These are phyloP conservation scores for Tricholoma matsutake DNA, from an alignment of 768 basidiomycete genomes.

Conservation along the genomic window DNA sequence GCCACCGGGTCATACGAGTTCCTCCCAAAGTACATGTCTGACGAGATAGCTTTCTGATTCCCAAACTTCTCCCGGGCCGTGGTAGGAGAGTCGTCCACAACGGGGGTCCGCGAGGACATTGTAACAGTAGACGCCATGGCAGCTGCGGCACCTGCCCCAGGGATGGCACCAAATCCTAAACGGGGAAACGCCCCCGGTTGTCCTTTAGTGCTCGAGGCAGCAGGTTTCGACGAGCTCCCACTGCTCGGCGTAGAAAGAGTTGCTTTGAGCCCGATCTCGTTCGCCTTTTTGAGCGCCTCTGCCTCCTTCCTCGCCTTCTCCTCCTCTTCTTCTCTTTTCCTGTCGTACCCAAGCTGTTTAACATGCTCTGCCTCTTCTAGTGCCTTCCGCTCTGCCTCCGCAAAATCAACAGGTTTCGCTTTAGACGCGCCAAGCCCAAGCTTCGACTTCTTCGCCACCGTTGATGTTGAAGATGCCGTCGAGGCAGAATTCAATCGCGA, in stretches of 20 bases:
- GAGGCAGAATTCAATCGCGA: constrained; percentile 38
- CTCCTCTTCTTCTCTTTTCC: constrained; percentile 80
- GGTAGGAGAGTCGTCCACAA: constrained; percentile 61
- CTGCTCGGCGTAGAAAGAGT: constrained; percentile 24
- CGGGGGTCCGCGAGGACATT: constrained; percentile 21
- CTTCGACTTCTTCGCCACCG: constrained; percentile 58
- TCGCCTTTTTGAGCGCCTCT: constrained; percentile 41
- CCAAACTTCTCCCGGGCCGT: constrained; percentile 91
- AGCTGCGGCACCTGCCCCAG: constrained; percentile 54
- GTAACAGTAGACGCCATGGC: constrained; percentile 37
- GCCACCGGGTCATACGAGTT: constrained; percentile 78
- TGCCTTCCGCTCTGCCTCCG: constrained; percentile 88
- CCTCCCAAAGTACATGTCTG: constrained; percentile 95
- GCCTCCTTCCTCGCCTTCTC: constrained; percentile 66
- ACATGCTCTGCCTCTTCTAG: constrained; percentile 89
- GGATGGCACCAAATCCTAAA: constrained; percentile 84
- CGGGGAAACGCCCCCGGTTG: constrained; percentile 55
- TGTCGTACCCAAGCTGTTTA: constrained; percentile 89
- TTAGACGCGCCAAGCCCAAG: constrained; percentile 89
- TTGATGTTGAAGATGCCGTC: constrained; percentile 20
- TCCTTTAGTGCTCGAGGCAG: constrained; percentile 9
- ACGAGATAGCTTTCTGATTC: constrained; percentile 91
- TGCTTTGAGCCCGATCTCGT: constrained; percentile 36
- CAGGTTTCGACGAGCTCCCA: constrained; percentile 9
- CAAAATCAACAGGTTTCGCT: constrained; percentile 86